phyloP scores from a whole-genome alignment of 495 filamentous ascomycete species.

The Articulospora tetracladia region DNA sequence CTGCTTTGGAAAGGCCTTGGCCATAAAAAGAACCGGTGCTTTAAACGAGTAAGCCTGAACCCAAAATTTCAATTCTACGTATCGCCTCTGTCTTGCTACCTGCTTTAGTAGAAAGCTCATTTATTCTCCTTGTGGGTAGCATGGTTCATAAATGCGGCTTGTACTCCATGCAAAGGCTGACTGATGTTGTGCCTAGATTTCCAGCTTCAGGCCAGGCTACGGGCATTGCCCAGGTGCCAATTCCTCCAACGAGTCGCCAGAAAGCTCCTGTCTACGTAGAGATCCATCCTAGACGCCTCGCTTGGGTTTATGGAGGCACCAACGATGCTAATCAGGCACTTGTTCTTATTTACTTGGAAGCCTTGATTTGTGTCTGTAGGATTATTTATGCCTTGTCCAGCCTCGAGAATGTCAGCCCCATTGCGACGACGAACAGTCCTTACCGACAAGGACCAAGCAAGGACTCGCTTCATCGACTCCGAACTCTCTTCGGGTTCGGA shows the following conservation, averaged over 20 bases:
- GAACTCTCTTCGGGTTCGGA: constrained; percentile 3
- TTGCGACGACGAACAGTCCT: not conserved
- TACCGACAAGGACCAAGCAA: not conserved
- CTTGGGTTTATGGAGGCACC: not conserved
- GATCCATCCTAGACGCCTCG: not conserved
- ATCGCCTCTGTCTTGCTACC: not conserved
- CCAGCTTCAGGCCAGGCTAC: not conserved
- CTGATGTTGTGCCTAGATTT: not conserved
- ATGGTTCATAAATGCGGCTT: not conserved
- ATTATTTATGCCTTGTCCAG: not conserved
- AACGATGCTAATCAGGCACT: not conserved
- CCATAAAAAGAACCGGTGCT: not conserved
- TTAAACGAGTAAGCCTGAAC: not conserved
- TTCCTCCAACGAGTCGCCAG: not conserved
- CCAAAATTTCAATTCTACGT: not conserved
- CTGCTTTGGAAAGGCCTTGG: not conserved
- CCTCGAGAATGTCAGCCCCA: not conserved
- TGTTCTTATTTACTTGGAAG: not conserved
- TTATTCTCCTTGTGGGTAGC: not conserved
- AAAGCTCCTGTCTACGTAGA: not conserved
- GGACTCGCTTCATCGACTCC: not conserved
- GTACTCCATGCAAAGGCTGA: not conserved
- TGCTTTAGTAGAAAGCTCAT: not conserved
- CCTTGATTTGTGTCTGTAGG: not conserved
- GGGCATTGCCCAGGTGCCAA: not conserved